phyloP scores from a whole-genome alignment of 257 asterid species.

The Haberlea rhodopensis region DNA sequence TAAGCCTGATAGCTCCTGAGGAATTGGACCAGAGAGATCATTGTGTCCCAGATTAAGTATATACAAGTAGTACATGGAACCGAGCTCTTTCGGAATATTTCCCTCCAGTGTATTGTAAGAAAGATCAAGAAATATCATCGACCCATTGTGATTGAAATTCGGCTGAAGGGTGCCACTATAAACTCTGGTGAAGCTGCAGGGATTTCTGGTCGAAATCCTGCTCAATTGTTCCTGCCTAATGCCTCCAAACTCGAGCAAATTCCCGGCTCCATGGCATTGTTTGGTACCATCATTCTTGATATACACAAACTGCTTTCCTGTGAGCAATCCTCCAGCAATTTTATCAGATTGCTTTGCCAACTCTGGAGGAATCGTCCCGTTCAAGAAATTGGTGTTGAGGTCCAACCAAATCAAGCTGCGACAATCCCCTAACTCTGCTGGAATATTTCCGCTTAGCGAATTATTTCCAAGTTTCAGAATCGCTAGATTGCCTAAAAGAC shows the following conservation, averaged over 20 bases:
- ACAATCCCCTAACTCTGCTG: constrained; percentile 82
- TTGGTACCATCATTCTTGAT: constrained; percentile 79
- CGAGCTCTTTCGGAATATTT: constrained; percentile 81
- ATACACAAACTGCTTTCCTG: constrained; percentile 64
- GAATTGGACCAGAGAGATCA: constrained; percentile 73
- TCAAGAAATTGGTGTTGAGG: constrained; percentile 63
- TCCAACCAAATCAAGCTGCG: constrained; percentile 90
- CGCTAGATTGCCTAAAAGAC: constrained; percentile 60
- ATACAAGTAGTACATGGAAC: constrained; percentile 63
- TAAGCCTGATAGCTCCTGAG: constrained; percentile 67
- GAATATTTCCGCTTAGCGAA: constrained; percentile 68
- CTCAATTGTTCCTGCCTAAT: constrained; percentile 63
- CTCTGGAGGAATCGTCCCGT: constrained; percentile 68
- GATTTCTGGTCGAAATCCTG: constrained; percentile 65
- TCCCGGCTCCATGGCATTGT: constrained; percentile 91
- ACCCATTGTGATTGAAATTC: constrained; percentile 83
- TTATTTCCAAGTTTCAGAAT: constrained; percentile 84
- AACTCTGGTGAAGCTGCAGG: constrained; percentile 72
- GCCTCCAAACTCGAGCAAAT: constrained; percentile 89
- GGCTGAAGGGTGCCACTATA: constrained; percentile 69
- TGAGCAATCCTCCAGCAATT: constrained; percentile 55
- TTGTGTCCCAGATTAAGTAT: constrained; percentile 80
- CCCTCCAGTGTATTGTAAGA: constrained; percentile 75
- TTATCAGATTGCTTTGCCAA: constrained; percentile 82
- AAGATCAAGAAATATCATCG: constrained; percentile 89